Conservation (phyloP, 768 basidiomycete species). For the Brasilioporus rufonigricans region DNA sequence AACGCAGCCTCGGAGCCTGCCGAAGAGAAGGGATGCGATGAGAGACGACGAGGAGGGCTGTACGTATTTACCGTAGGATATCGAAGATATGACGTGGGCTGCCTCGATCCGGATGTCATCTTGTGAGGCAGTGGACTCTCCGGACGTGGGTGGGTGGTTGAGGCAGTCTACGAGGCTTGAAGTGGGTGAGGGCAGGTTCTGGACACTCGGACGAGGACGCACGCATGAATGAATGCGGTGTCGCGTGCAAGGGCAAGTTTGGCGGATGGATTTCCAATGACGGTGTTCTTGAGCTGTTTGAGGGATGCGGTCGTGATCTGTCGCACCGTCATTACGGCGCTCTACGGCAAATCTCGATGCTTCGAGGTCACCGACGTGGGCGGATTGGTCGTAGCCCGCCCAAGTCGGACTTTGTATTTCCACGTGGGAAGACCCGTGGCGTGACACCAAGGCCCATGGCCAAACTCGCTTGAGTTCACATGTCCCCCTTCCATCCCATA, state of each 20-base stretch:
- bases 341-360: no score
- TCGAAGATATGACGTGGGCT: conserved; percentile 70
- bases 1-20: conserved; percentile 64
- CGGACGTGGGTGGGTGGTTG: conserved; percentile 37
- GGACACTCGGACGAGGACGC: conserved; percentile 21
- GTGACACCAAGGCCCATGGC: no score
- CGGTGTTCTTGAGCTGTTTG: conserved; percentile 69
- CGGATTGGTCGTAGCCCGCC: no score
- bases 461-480: no score
- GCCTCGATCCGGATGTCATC: conserved; percentile 67
- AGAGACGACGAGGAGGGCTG: neutral
- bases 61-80: conserved; percentile 58
- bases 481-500: no score
- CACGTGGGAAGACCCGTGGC: neutral
- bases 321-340: conserved; percentile 32
- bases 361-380: no score
- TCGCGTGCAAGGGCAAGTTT: conserved; percentile 61
- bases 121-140: conserved; percentile 36
- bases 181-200: no score
- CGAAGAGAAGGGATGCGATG: neutral
- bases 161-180: conserved; percentile 62
- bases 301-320: conserved; percentile 36
- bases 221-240: conserved; percentile 54
- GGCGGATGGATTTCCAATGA: conserved; percentile 78
- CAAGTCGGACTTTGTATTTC: neutral